Evolutionary conservation across 495 filamentous ascomycete genomes (phyloP).

Genomic region (Annulohypoxylon maeteangense): DNA sequence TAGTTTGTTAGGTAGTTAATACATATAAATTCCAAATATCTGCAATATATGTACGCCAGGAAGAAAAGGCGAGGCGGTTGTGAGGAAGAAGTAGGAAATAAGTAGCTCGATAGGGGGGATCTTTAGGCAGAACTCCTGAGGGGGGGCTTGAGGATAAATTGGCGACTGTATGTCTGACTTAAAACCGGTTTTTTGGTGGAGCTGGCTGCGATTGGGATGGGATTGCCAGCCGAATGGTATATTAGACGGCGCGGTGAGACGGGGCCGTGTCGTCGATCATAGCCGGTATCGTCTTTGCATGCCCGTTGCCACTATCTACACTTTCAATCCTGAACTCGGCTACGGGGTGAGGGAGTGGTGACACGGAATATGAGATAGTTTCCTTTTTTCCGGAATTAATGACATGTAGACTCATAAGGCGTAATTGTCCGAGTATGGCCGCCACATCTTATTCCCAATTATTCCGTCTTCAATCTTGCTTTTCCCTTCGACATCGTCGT

Average conservation of each 20-base stretch:
- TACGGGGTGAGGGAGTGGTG: slow-evolving; percentile 20
- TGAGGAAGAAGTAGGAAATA: slow-evolving; percentile 2
- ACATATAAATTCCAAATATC: slow-evolving; percentile 29
- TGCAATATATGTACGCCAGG: slow-evolving; percentile 18
- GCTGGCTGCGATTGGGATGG: not conserved
- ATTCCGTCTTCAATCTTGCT: slow-evolving; percentile 3
- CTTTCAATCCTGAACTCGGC: slow-evolving; percentile 13
- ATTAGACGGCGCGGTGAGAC: slow-evolving; percentile 34
- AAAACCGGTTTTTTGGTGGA: slow-evolving; percentile 39
- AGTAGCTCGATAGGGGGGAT: not conserved
- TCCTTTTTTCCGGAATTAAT: slow-evolving; percentile 24
- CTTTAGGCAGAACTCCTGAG: slow-evolving; percentile 33
- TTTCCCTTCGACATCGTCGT: slow-evolving; percentile 1
- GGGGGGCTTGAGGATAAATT: slow-evolving; percentile 30
- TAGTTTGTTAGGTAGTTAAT: slow-evolving; percentile 30
- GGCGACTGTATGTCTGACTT: not conserved
- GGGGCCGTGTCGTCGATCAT: slow-evolving; percentile 33
- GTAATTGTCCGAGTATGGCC: not conserved
- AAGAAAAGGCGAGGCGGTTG: not conserved
- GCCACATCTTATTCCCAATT: not conserved
- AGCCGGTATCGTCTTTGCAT: slow-evolving; percentile 24
- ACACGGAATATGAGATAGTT: slow-evolving; percentile 13
- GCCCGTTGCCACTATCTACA: slow-evolving; percentile 20
- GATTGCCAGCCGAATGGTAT: slow-evolving; percentile 26
- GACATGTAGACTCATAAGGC: not conserved